Conservation (phyloP, 2,329 filamentous ascomycete species). For the Fusarium sp. region DNA sequence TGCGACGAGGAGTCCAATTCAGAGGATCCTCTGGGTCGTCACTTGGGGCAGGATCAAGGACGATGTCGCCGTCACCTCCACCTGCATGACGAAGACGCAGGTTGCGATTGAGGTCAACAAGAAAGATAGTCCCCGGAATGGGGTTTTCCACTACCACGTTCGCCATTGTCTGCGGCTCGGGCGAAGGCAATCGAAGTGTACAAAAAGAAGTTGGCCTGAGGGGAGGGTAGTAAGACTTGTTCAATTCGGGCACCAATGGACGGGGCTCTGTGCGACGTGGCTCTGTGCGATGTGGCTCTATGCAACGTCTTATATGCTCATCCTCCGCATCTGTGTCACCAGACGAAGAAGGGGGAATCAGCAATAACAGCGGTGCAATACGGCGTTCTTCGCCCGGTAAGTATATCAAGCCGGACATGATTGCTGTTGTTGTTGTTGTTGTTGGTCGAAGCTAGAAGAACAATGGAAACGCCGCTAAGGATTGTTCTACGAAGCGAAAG, state of each 20-base stretch:
- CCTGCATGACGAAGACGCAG: conserved; percentile 46
- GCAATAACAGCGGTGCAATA: neutral
- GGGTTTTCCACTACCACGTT: neutral
- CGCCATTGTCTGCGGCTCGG: neutral
- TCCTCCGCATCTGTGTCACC: neutral
- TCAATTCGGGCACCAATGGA: neutral
- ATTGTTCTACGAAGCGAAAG: conserved; percentile 5
- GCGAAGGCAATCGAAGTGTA: neutral
- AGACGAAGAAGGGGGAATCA: neutral
- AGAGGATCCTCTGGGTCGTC: conserved; percentile 62
- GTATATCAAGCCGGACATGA: neutral
- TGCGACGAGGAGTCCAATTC: conserved; percentile 54
- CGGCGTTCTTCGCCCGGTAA: neutral
- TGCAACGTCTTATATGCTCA: conserved; percentile 2
- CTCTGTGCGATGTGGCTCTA: neutral
- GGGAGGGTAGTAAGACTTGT: neutral
- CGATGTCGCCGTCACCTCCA: conserved; percentile 51
- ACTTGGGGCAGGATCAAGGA: conserved; percentile 61
- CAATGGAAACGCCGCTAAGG: conserved; percentile 18
- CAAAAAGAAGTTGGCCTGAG: neutral
- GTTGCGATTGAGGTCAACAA: conserved; percentile 50
- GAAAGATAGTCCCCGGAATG: conserved; percentile 53
- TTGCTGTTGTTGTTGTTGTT: neutral
- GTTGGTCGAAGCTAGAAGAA: neutral
- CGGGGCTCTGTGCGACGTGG: neutral